These are phyloP conservation scores for Apiospora marii DNA, from an alignment of 2,329 filamentous ascomycete genomes.

Conservation along the genomic window DNA sequence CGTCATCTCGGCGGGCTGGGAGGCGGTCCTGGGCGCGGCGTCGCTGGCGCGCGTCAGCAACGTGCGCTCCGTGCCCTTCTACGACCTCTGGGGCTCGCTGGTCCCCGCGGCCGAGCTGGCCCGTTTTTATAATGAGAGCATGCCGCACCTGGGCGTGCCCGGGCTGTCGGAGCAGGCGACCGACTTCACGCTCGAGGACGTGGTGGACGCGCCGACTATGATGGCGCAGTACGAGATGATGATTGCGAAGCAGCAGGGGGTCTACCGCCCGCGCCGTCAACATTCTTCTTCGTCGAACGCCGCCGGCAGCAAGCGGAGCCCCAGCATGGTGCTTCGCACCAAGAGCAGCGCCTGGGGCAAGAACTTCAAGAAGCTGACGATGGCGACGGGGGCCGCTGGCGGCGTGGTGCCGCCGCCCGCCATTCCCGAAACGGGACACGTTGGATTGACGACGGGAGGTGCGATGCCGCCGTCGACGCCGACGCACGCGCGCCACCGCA, in stretches of 20 bases:
- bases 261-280: neutral
- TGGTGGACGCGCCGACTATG: slow-evolving; percentile 60
- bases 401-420: neutral
- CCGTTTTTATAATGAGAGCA: slow-evolving; percentile 51
- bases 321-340: slow-evolving; percentile 34
- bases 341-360: slow-evolving; percentile 34
- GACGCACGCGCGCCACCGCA: slow-evolving; percentile 22
- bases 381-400: slow-evolving; percentile 26
- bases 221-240: slow-evolving; percentile 54
- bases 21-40: slow-evolving; percentile 50
- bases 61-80: slow-evolving; percentile 57
- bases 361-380: slow-evolving; percentile 35
- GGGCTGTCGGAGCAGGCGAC: slow-evolving; percentile 43
- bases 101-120: slow-evolving; percentile 58
- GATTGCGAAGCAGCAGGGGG: slow-evolving; percentile 38
- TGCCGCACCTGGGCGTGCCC: slow-evolving; percentile 47
- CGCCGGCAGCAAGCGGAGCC: slow-evolving; percentile 30
- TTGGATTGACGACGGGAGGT: neutral
- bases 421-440: slow-evolving; percentile 24
- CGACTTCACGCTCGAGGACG: slow-evolving; percentile 53
- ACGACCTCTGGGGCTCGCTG: slow-evolving; percentile 58
- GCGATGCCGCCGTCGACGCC: neutral
- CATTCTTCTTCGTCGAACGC: slow-evolving; percentile 19
- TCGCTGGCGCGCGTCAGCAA: slow-evolving; percentile 50
- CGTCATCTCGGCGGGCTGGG: slow-evolving; percentile 54